These are phyloP conservation scores for Deuterostichococcus epilithicus DNA, from an alignment of 139 green algal genomes.

Conservation along the genomic window DNA sequence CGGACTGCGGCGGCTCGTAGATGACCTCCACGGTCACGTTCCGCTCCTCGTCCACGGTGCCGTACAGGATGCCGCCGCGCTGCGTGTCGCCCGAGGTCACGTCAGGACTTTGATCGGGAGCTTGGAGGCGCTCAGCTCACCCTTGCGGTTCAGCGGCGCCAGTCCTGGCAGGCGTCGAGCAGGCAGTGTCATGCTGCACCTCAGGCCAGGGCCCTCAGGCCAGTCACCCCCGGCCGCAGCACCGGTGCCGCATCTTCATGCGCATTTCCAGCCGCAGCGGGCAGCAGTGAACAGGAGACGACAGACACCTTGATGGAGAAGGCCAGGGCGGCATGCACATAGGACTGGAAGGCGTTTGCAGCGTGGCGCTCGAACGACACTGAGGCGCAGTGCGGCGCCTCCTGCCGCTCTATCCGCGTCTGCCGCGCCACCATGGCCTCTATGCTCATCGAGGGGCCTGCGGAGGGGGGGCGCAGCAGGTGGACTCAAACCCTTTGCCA, in stretches of 20 bases:
- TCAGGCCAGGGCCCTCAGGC: no score
- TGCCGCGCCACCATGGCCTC: constrained; percentile 80
- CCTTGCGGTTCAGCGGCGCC: no score
- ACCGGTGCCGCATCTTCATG: no score
- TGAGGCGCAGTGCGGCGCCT: constrained; percentile 64
- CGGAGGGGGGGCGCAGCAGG: constrained; percentile 5
- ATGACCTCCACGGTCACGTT: constrained; percentile 73
- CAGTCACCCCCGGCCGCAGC: no score
- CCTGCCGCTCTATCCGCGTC: constrained; percentile 91
- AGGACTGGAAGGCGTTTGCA: constrained; percentile 88
- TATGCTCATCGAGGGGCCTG: constrained; percentile 70
- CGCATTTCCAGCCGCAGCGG: no score
- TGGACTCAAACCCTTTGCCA: constrained; percentile 24
- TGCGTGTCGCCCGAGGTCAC: background rate
- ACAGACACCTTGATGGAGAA: constrained; percentile 84
- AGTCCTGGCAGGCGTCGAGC: no score
- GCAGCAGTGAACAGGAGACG: background rate
- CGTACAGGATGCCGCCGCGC: constrained; percentile 88
- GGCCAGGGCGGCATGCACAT: constrained; percentile 69
- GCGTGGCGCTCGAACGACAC: constrained; percentile 89
- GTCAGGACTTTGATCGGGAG: no score
- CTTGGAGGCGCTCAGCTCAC: no score
- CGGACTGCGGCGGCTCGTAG: constrained; percentile 92
- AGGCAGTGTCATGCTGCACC: no score
- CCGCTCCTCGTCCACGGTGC: constrained; percentile 69